Evolutionary conservation across 352 stramenopile species (phyloP).

Genomic region (Phytophthora niederhauseri): DNA sequence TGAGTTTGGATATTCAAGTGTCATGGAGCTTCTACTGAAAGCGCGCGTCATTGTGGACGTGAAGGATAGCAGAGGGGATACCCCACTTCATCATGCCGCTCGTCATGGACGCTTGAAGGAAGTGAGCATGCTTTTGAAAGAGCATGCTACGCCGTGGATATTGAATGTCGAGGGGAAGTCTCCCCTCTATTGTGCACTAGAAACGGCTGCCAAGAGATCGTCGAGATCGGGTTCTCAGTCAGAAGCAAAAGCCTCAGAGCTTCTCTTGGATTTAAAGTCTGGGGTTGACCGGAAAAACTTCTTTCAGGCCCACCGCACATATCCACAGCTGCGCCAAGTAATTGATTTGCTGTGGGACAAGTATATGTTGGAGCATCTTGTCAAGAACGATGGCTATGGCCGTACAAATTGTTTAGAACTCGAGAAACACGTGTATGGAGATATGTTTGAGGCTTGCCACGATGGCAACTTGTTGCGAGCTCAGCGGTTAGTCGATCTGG

Average conservation of each 20-base stretch:
- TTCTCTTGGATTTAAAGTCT: conserved; percentile 4
- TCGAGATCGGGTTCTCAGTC: not conserved
- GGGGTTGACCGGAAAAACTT: conserved; percentile 42
- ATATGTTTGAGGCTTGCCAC: conserved; percentile 57
- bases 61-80: conserved; percentile 51
- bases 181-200: conserved; percentile 54
- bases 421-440: conserved; percentile 60
- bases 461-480: conserved; percentile 63
- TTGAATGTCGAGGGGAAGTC: conserved; percentile 61
- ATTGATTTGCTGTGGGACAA: conserved; percentile 72
- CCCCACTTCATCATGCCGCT: conserved; percentile 63
- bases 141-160: conserved; percentile 43
- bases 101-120: conserved; percentile 50
- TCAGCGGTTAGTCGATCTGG: conserved; percentile 58
- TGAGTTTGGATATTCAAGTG: conserved; percentile 54
- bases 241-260: conserved; percentile 4
- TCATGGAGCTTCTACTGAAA: conserved; percentile 61
- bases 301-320: conserved; percentile 40
- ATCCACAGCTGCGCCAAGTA: conserved; percentile 62
- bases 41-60: conserved; percentile 48
- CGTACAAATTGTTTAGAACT: conserved; percentile 48
- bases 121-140: conserved; percentile 56
- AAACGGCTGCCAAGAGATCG: conserved; percentile 39
- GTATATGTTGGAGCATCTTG: conserved; percentile 40
- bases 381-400: conserved; percentile 35